Percentiles rank a stretch among this genome's conserved stretches.
These are phyloP conservation scores for Hordeum pubiflorum DNA, from an alignment of 202 grass and related monocot genomes.

Conservation along the genomic window DNA sequence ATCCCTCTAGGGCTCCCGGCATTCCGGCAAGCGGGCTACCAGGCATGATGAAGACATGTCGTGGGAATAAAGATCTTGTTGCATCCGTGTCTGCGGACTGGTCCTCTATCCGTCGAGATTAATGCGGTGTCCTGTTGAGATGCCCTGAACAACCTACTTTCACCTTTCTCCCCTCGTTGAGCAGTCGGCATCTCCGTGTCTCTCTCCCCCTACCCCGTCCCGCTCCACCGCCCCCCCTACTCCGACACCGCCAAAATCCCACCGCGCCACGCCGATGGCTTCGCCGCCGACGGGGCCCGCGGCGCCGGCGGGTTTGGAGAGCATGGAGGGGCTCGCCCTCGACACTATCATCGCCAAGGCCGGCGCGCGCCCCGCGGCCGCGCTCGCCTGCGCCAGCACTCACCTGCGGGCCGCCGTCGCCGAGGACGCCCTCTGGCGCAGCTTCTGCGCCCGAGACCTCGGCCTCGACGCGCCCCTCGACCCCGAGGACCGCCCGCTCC, in stretches of 20 bases:
- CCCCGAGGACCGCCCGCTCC: conserved; percentile 42
- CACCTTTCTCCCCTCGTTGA: not conserved
- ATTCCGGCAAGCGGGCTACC: no score
- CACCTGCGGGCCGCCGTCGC: conserved; percentile 40
- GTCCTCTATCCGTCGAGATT: no score
- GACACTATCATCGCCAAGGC: conserved; percentile 60
- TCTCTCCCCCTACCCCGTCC: not conserved
- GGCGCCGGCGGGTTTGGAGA: conserved; percentile 35
- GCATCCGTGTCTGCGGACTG: no score
- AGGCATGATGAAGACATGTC: no score
- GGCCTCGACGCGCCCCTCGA: conserved; percentile 52
- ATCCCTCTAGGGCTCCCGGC: no score
- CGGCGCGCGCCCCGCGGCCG: conserved; percentile 40
- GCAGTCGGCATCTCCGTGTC: not conserved
- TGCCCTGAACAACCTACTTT: no score
- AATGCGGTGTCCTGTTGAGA: no score
- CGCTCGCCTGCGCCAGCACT: conserved; percentile 55
- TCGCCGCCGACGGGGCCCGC: not conserved
- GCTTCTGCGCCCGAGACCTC: conserved; percentile 63
- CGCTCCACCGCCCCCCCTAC: not conserved
- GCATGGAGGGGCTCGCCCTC: conserved; percentile 42
- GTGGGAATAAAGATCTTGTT: no score
- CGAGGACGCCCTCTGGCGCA: conserved; percentile 59
- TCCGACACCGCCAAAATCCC: not conserved
- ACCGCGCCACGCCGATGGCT: not conserved